Conservation (phyloP, 1,284 basidiomycete genomes). For the Anthracocystis setariae region DNA sequence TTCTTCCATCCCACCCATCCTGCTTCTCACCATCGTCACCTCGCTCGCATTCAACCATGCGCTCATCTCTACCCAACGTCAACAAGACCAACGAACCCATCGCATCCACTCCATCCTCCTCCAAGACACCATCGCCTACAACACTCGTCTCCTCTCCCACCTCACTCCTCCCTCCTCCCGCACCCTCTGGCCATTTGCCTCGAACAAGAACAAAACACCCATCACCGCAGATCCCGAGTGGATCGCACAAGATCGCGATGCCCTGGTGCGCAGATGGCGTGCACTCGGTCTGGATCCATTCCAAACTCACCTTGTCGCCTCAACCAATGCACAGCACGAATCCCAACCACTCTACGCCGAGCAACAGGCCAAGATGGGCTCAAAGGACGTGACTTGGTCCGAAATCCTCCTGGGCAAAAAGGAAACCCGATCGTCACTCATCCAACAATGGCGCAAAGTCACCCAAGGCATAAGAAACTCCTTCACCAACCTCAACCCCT, state of each 20-base stretch:
- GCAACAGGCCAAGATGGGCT: constrained; percentile 1
- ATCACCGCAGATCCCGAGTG: constrained; percentile 15
- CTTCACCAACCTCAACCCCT: constrained; percentile 13
- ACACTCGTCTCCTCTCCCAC: constrained; percentile 12
- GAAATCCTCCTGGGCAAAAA: constrained; percentile 39
- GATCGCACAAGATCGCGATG: constrained; percentile 8
- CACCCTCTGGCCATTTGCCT: too few species aligned
- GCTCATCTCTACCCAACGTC: constrained; percentile 32
- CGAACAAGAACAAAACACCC: too few species aligned
- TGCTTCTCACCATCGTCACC: constrained; percentile 38
- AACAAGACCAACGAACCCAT: constrained; percentile 13
- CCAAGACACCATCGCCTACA: constrained; percentile 28
- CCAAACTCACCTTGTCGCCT: neutral
- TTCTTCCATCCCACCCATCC: constrained; percentile 29
- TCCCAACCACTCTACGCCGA: too few species aligned
- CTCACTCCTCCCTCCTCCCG: constrained; percentile 19
- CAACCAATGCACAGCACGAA: too few species aligned
- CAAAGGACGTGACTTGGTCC: constrained; percentile 29
- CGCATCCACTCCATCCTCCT: constrained; percentile 22
- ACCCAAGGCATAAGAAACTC: constrained; percentile 21
- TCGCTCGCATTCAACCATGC: constrained; percentile 50
- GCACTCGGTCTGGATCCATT: constrained; percentile 17
- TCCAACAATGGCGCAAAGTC: constrained; percentile 22
- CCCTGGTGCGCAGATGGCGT: constrained; percentile 15
- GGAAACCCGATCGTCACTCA: constrained; percentile 19